Base-by-base conservation (phyloP, 2,329 filamentous ascomycete genomes). In the Pseudocercospora pini-densiflorae region DNA sequence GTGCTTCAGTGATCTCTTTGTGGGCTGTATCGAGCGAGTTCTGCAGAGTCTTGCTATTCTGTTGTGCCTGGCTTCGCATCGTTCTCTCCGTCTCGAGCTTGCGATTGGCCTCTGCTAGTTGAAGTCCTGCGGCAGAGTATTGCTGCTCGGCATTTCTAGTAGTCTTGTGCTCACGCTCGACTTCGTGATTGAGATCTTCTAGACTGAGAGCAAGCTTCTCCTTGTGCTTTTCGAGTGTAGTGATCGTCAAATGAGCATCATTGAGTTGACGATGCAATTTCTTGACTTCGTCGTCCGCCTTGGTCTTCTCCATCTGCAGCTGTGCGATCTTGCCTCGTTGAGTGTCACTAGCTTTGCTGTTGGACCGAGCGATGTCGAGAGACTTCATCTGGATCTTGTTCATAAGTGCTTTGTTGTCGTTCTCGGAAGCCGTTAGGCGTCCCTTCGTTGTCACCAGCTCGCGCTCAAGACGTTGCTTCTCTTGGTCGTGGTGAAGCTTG, bases 351-450 rank as follows among this genome's bases (percentile, higher is more conserved):
- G 92, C 94, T 66, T 90, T 90, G 5, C 94, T 97, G 67, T 88
- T 92, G 0, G 94, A 95, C 54, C 95, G 88, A 47, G 94, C 94
- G 78, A 99, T 96, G 76, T 99, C 94, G 6, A 99, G 86, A 31
- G 96, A 95, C 83, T 98, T 98, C 75, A 98, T 94, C 75, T 98
- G 94, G 19, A 99, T 86, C 80, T 98, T 98, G 82, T 97, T 98
- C 71, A 98, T 86, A n/a, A 99, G 83, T 5, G 93, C 90, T 60
- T 93, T 90, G 75, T 98, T 98, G 80, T 98, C 94, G 73, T 98
- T 97, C 78, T 99, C 94, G 0, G 94, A 98, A 24, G 94, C 95
- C 7, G 90, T 87, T 47, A 99, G 84, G 23, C 94, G 90, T 67
- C 94, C 94, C 78, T 95, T 97, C 72, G 97, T 88, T 0, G 94